Conservation (phyloP, 192 early-diverging fungal genomes). For the Mortierella hygrophila region DNA sequence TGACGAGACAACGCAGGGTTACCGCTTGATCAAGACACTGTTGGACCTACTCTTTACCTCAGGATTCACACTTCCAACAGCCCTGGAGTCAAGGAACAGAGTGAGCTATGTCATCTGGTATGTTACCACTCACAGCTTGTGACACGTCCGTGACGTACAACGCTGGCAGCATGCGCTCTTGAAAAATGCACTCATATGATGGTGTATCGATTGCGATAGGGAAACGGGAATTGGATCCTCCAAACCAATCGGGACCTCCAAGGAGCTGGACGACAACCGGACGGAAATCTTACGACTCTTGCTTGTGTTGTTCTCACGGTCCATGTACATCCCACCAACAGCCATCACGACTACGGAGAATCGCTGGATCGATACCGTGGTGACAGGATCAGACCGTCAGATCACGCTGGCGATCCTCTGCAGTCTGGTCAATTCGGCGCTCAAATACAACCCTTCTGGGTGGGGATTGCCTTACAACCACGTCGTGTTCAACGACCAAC, state of each 20-base stretch:
- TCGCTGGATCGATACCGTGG: conserved; percentile 69
- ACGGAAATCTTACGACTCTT: conserved; percentile 86
- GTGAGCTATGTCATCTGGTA: conserved; percentile 80
- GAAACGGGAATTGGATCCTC: conserved; percentile 83
- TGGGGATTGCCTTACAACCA: conserved; percentile 94
- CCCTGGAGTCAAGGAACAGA: conserved; percentile 44
- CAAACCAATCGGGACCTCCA: conserved; percentile 72
- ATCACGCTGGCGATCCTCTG: conserved; percentile 83
- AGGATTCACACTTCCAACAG: conserved; percentile 78
- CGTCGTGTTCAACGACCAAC: conserved; percentile 77
- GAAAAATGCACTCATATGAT: neutral
- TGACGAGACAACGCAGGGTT: conserved; percentile 49
- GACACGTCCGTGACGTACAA: neutral
- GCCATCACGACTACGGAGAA: conserved; percentile 65
- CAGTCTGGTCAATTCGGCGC: conserved; percentile 87
- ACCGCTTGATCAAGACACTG: conserved; percentile 63
- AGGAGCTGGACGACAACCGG: conserved; percentile 79
- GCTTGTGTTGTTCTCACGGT: conserved; percentile 80
- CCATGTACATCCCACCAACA: conserved; percentile 80
- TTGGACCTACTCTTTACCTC: conserved; percentile 75
- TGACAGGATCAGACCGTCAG: conserved; percentile 72
- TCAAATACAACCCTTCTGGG: conserved; percentile 86
- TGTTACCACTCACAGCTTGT: neutral
- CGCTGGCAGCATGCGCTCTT: neutral
- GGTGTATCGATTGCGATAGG: conserved; percentile 28